Evolutionary conservation across 2,329 filamentous ascomycete genomes (phyloP).

Genomic region (Penicillium sp.): DNA sequence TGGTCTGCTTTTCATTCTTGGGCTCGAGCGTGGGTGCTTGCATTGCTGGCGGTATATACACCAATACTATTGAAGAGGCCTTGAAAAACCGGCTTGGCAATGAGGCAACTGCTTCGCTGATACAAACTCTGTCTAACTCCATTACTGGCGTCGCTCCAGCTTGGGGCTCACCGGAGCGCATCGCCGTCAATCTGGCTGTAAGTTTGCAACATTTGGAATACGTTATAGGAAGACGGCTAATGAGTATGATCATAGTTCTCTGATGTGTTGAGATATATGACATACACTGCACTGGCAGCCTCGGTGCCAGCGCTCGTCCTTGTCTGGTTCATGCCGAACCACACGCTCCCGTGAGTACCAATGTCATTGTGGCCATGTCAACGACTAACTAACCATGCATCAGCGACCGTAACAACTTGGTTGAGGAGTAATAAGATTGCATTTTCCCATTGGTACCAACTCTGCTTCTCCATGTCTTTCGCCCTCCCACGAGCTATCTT

Average conservation of each 20-base stretch:
- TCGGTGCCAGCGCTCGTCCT: slow-evolving; percentile 28
- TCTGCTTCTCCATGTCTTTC: too few relatives aligned
- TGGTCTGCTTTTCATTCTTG: slow-evolving; percentile 46
- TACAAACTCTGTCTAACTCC: slow-evolving; percentile 47
- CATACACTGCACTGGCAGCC: slow-evolving; percentile 30
- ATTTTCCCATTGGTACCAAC: too few relatives aligned
- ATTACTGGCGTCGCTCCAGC: slow-evolving; percentile 45
- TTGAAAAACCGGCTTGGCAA: slow-evolving; percentile 40
- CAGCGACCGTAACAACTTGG: background rate
- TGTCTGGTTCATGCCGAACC: slow-evolving; percentile 29
- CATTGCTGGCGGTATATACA: slow-evolving; percentile 54
- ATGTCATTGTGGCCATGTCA: background rate
- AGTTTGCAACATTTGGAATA: background rate
- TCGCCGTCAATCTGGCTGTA: slow-evolving; percentile 45
- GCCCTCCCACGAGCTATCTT: too few relatives aligned
- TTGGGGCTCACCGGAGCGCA: slow-evolving; percentile 44
- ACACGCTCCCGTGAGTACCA: slow-evolving; percentile 25
- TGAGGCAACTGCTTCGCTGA: slow-evolving; percentile 26
- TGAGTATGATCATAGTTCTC: slow-evolving; percentile 21
- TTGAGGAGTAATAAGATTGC: background rate
- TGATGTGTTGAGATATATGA: slow-evolving; percentile 35
- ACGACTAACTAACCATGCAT: background rate
- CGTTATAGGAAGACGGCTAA: slow-evolving; percentile 3
- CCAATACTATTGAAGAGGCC: slow-evolving; percentile 43
- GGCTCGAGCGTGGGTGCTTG: slow-evolving; percentile 36